These are phyloP conservation scores for Lachancea waltii DNA, from an alignment of 805 yeast species.

Conservation along the genomic window DNA sequence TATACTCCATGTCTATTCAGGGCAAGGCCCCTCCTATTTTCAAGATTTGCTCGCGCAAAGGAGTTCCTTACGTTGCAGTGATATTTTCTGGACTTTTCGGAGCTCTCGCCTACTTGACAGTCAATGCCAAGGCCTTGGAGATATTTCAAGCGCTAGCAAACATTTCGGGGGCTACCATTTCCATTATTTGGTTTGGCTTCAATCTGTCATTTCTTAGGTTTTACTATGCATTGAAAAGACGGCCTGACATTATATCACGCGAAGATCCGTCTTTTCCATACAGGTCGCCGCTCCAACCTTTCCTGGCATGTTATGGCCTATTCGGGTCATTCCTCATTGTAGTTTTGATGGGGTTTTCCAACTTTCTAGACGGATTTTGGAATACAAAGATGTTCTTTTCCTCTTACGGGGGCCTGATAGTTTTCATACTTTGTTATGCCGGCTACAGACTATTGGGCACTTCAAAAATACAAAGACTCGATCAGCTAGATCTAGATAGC, in stretches of 20 bases:
- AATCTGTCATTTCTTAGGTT: constrained; percentile 59
- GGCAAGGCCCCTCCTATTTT: constrained; percentile 58
- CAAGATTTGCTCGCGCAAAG: constrained; percentile 51
- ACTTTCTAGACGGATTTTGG: constrained; percentile 56
- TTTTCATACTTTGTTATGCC: constrained; percentile 45
- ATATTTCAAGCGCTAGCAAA: constrained; percentile 64
- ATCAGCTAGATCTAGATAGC: constrained; percentile 72
- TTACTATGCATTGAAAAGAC: constrained; percentile 49
- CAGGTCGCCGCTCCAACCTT: constrained; percentile 66
- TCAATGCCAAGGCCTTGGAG: constrained; percentile 48
- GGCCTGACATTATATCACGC: constrained; percentile 61
- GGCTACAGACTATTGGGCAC: constrained; percentile 55
- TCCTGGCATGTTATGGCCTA: constrained; percentile 55
- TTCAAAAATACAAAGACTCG: constrained; percentile 59
- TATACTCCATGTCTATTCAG: constrained; percentile 48
- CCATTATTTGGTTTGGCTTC: constrained; percentile 74
- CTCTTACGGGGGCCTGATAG: constrained; percentile 54
- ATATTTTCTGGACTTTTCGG: constrained; percentile 57
- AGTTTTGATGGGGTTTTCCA: constrained; percentile 54
- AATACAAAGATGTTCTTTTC: constrained; percentile 55
- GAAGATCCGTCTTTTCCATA: constrained; percentile 62
- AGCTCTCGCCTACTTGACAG: constrained; percentile 52
- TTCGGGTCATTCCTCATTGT: constrained; percentile 46
- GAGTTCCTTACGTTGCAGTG: constrained; percentile 71
- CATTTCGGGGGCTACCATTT: constrained; percentile 66